These are phyloP conservation scores for Erucastrum elatum DNA, from an alignment of 345 rosid genomes.

Conservation along the genomic window DNA sequence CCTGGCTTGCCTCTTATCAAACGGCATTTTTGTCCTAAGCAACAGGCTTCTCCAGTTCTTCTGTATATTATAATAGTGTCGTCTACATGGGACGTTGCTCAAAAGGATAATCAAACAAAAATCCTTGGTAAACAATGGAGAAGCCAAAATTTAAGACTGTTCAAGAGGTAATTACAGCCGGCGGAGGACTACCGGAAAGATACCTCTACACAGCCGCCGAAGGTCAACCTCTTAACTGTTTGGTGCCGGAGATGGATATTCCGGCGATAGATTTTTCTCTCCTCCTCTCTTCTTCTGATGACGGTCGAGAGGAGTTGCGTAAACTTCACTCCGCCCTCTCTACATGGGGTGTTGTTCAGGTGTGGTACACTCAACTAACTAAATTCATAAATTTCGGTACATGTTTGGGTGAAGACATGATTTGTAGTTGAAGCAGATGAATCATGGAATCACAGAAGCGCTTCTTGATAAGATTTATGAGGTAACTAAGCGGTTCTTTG, in stretches of 20 bases:
- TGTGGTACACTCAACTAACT: background rate
- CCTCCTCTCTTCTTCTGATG: constrained; percentile 47
- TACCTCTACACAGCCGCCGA: constrained; percentile 37
- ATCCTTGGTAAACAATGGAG: constrained; percentile 17
- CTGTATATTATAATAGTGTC: no score
- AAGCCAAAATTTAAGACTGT: constrained; percentile 40
- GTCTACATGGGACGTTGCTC: no score
- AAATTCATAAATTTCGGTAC: background rate
- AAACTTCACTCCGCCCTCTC: constrained; percentile 58
- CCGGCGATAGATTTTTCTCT: constrained; percentile 57
- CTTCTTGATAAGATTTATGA: constrained; percentile 51
- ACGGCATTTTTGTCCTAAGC: no score
- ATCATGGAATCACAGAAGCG: constrained; percentile 57
- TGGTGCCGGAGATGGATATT: constrained; percentile 45
- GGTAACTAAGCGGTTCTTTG: constrained; percentile 52
- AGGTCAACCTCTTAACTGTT: constrained; percentile 28
- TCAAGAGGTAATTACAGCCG: constrained; percentile 45
- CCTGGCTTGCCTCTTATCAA: no score
- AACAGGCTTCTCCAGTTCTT: no score
- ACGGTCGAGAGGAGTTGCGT: constrained; percentile 44
- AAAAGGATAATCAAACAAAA: no score
- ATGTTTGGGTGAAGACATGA: background rate
- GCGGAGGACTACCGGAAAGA: constrained; percentile 44
- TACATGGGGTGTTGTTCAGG: constrained; percentile 78
- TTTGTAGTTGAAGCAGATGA: constrained; percentile 40